Conservation (phyloP, 106 monocot genomes). For the Posidonia australis region DNA sequence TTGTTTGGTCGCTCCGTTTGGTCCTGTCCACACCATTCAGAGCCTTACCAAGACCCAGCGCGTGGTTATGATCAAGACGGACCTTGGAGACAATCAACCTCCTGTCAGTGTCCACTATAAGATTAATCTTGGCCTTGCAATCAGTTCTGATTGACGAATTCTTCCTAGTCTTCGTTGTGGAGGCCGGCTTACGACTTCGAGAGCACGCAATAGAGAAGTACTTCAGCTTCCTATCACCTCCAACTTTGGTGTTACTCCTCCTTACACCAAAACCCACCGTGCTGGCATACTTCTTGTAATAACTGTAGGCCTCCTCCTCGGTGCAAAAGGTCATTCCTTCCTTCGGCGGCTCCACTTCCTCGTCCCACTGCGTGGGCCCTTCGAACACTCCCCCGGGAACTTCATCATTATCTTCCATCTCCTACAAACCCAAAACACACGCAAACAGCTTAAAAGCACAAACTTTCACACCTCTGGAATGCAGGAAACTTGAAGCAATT, state of each 20-base stretch:
- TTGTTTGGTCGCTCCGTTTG: not conserved
- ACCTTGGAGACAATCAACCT: not conserved
- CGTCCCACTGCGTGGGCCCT: not conserved
- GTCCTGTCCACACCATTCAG: not conserved
- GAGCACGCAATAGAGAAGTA: conserved; percentile 7
- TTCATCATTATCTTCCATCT: not conserved
- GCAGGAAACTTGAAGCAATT: too few species aligned
- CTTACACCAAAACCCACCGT: conserved; percentile 7
- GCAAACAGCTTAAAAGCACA: too few species aligned
- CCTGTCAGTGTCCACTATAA: conserved; percentile 3
- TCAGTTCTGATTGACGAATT: conserved; percentile 5
- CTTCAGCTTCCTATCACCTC: not conserved
- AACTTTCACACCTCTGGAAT: too few species aligned
- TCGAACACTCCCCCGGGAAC: not conserved
- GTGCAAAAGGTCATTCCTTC: conserved; percentile 11
- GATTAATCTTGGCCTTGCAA: conserved; percentile 14
- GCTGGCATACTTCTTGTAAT: conserved; percentile 3
- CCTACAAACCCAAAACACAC: not conserved
- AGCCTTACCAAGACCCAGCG: not conserved
- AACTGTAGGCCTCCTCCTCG: not conserved
- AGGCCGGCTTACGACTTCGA: conserved; percentile 2
- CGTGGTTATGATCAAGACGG: conserved; percentile 8
- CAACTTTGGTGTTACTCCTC: conserved; percentile 2
- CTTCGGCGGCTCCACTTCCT: not conserved
- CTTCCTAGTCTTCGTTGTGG: not conserved